Base-by-base conservation (phyloP, 768 basidiomycete species). In the Boletus subcaerulescens region DNA sequence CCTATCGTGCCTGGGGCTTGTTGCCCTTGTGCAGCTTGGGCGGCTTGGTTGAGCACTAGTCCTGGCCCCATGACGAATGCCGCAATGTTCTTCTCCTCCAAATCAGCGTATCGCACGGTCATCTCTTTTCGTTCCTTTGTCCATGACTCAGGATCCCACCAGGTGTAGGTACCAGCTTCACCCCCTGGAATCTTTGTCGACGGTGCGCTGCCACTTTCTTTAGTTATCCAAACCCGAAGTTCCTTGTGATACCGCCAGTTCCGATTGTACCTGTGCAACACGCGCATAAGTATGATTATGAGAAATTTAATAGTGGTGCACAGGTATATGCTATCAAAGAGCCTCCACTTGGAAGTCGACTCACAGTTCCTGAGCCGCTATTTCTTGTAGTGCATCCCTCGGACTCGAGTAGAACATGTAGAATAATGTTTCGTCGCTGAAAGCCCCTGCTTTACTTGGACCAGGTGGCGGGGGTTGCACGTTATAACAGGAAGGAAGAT, bases 221-320 rank as follows among this genome's bases (percentile, higher is more conserved):
- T 95, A 44, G 92, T 95, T 72, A 97, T 73, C 86, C 86, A 84
- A 29, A 72, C 65, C 80, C 85, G 86, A 47, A 91, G 78, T 63
- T 93, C 91, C 71, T 94, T 97, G 82, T 97, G 94, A 73, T 89
- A 97, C 56, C 95, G 80, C 94, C 95, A 98, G 71, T 93, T 94
- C 57, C 93, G 88, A 71, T 90, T 89, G 79, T 85, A 96, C 66
- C 93, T 95, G 62, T 43, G 53, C 22, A 44, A 43, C 46, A 42
- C 17, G 40, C 38, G 22, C 41, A 29, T 59, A 32, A 68, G 57
- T 20, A 26, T 40, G 46, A 31, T 48, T 39, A 15, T 33, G 20
- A 9, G 11, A 50, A 26, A 15, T 49, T 50, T 39, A 32, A 52
- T 43, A 40, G 18, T 18, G 39, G 14, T 7, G 45, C 61, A 53